Percentiles rank a stretch among this genome's conserved stretches.
These are phyloP conservation scores for Phytophthora rubi DNA, from an alignment of 352 stramenopile species.

Conservation along the genomic window DNA sequence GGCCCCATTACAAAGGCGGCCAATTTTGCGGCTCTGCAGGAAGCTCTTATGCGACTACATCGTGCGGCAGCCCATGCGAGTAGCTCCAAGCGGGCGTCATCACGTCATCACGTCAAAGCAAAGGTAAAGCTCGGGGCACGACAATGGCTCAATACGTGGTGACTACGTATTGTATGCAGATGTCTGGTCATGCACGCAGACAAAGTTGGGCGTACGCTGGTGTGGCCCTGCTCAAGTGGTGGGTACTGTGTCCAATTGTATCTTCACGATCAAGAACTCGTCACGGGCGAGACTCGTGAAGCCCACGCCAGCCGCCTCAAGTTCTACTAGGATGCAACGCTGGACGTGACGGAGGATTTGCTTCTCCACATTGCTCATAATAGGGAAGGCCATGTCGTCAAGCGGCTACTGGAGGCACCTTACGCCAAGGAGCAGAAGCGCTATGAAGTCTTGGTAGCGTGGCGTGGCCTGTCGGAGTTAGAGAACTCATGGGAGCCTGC, in stretches of 20 bases:
- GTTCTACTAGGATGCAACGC: slow-evolving; percentile 19
- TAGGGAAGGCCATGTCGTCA: slow-evolving; percentile 25
- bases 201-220: slow-evolving; percentile 26
- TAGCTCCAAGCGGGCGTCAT: background rate
- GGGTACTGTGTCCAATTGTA: slow-evolving; percentile 18
- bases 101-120: background rate
- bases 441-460: background rate
- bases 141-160: slow-evolving; percentile 29
- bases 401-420: background rate
- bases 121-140: background rate
- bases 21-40: background rate
- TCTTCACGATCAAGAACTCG: slow-evolving; percentile 16
- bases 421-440: background rate
- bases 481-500: background rate
- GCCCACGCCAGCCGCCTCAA: slow-evolving; percentile 16
- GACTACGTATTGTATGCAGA: slow-evolving; percentile 32
- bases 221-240: slow-evolving; percentile 22
- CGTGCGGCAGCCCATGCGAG: background rate
- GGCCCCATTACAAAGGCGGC: background rate
- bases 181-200: slow-evolving; percentile 20
- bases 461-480: background rate
- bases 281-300: slow-evolving; percentile 12
- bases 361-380: slow-evolving; percentile 22
- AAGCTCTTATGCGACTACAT: background rate
- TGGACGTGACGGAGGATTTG: slow-evolving; percentile 20